phyloP scores from a whole-genome alignment of 805 yeast species.

The Pichia phayaonensis region DNA sequence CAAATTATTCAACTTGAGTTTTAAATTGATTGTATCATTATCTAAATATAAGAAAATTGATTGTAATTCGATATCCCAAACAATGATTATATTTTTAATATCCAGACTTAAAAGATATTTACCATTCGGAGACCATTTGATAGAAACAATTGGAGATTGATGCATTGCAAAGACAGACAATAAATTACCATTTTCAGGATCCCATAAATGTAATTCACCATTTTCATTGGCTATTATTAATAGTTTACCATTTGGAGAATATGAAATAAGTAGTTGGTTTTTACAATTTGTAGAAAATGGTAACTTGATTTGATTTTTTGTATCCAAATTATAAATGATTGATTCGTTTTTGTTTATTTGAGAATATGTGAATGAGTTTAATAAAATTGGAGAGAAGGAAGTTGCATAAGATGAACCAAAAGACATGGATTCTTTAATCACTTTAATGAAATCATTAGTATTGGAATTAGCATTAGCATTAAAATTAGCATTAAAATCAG shows the following conservation, averaged over 20 bases:
- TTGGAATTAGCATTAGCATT: background rate
- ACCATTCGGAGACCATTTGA: conserved; percentile 56
- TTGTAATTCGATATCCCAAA: conserved; percentile 64
- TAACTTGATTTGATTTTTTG: conserved; percentile 12
- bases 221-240: conserved; percentile 57
- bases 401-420: conserved; percentile 40
- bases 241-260: conserved; percentile 62
- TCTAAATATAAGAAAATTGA: conserved; percentile 41
- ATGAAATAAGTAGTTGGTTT: conserved; percentile 32
- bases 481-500: no score
- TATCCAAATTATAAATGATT: conserved; percentile 20
- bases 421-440: conserved; percentile 31
- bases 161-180: conserved; percentile 48
- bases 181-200: conserved; percentile 54
- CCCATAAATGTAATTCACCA: conserved; percentile 78
- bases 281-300: conserved; percentile 20
- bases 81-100: conserved; percentile 39
- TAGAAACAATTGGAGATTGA: conserved; percentile 43
- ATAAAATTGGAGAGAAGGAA: conserved; percentile 49
- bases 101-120: conserved; percentile 54
- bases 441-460: conserved; percentile 27
- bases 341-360: conserved; percentile 24
- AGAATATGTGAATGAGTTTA: conserved; percentile 47
- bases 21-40: conserved; percentile 1
- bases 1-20: background rate